Base-by-base conservation (phyloP, 345 rosid genomes). In the Linum usitatissimum region DNA sequence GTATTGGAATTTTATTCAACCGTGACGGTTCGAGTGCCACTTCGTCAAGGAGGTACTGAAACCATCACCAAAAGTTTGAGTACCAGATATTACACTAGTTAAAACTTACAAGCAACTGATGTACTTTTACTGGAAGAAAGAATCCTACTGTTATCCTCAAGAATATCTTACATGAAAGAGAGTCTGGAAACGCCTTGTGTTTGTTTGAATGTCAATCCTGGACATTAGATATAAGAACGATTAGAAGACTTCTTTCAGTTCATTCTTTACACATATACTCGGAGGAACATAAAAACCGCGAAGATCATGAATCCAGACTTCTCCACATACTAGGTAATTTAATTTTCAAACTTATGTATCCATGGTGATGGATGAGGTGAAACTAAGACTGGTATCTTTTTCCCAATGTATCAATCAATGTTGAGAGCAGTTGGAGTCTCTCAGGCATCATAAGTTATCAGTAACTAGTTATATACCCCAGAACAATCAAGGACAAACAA, bases 121-220 rank as follows among this genome's bases (percentile, higher is more conserved):
- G 17, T 5, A 17, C n/a, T n/a, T 10, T 38, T 9, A n/a, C n/a
- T 36, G 6, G 9, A 9, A 31, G 6, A 14, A 60, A 31, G 30
- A 1, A n/a, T 38, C 15, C 3, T 9, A 53, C 28, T 40, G 58
- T 9, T 19, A n/a, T 30, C 48, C 51, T 54, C 38, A 73, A 67
- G 53, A 57, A 40, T 62, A 30, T 58, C 77, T 73, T 75, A 86
- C 97, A 83, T 62, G 75, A 68, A 90, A 94, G 63, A 94, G 86
- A 53, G 86, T 75, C 59, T 82, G 90, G 77, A 90, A 94, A 48
- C 81, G 95, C 72, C 86, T 81, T 28, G 86, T 73, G 67, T 88
- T 94, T 65, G 97, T 76, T 77, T 90, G 99, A 65, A 88, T 82
- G 72, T 94, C 99, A 68, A 94, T 90, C 99, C 97, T 94, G 87